Conservation (phyloP, 768 basidiomycete genomes). For the Asterophora parasitica region DNA sequence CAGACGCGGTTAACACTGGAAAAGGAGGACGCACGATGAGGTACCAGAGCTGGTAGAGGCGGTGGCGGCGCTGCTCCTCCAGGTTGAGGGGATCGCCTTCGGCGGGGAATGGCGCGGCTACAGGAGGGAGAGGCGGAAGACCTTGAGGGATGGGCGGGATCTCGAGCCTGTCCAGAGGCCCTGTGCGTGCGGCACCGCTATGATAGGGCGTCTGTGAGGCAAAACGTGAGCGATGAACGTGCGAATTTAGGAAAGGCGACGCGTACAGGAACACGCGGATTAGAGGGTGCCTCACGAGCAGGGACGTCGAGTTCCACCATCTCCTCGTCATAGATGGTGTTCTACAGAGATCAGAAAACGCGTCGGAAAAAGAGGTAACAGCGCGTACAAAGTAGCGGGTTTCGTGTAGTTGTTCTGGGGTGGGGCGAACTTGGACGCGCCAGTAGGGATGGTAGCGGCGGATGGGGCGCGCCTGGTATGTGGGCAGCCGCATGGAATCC, state of each 20-base stretch:
- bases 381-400: not conserved
- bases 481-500: slow-evolving; percentile 12
- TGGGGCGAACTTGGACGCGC: not conserved
- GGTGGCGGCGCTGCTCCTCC: not conserved
- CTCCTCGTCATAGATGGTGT: slow-evolving; percentile 24
- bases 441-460: slow-evolving; percentile 12
- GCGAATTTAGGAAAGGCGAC: not conserved
- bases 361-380: too few relatives aligned
- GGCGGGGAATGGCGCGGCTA: not conserved
- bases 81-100: not conserved
- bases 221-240: too few relatives aligned
- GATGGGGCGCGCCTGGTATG: slow-evolving; percentile 9
- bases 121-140: not conserved
- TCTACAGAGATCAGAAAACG: slow-evolving; percentile 10
- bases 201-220: not conserved
- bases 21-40: not conserved
- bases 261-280: not conserved
- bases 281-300: not conserved
- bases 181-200: not conserved
- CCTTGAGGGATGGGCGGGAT: not conserved
- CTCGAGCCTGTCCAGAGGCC: not conserved
- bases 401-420: too few relatives aligned
- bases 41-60: slow-evolving; percentile 1
- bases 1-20: not conserved
- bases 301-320: slow-evolving; percentile 17